Percentiles rank a stretch among this genome's conserved stretches.
phyloP scores from a whole-genome alignment of 345 rosid genomes.

The Fremontodendron californicum region DNA sequence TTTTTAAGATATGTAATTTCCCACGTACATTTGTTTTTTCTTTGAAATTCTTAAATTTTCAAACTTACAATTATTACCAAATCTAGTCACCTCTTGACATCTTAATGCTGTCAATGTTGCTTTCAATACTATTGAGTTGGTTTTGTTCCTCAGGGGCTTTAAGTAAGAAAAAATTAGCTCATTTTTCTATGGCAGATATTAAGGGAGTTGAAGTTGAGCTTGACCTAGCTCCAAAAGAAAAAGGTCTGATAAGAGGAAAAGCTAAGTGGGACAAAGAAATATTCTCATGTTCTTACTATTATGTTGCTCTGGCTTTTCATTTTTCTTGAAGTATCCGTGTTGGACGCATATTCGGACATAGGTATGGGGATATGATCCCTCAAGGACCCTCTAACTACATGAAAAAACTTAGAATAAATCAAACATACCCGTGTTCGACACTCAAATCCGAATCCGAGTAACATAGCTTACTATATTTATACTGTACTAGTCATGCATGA shows the following conservation, averaged over 20 bases:
- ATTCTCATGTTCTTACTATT: constrained; percentile 31
- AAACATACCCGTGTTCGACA: too few species aligned
- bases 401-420: too few species aligned
- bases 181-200: constrained; percentile 21
- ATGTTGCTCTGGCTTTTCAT: too few species aligned
- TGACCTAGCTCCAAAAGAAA: constrained; percentile 28
- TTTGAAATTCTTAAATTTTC: background rate
- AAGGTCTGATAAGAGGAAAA: constrained; percentile 26
- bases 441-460: too few species aligned
- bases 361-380: too few species aligned
- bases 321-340: too few species aligned
- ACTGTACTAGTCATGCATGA: constrained; percentile 47
- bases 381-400: too few species aligned
- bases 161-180: background rate
- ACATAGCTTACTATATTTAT: constrained; percentile 22
- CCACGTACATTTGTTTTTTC: background rate
- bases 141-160: constrained; percentile 7
- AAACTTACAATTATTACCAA: background rate
- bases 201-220: constrained; percentile 20
- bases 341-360: too few species aligned
- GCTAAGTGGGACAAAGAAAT: constrained; percentile 23
- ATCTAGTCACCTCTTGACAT: background rate
- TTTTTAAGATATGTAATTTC: background rate
- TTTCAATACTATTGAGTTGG: constrained; percentile 1
- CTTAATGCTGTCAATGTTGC: constrained; percentile 4